phyloP scores from a whole-genome alignment of 2,329 filamentous ascomycete species.

The Ascochyta lentis region DNA sequence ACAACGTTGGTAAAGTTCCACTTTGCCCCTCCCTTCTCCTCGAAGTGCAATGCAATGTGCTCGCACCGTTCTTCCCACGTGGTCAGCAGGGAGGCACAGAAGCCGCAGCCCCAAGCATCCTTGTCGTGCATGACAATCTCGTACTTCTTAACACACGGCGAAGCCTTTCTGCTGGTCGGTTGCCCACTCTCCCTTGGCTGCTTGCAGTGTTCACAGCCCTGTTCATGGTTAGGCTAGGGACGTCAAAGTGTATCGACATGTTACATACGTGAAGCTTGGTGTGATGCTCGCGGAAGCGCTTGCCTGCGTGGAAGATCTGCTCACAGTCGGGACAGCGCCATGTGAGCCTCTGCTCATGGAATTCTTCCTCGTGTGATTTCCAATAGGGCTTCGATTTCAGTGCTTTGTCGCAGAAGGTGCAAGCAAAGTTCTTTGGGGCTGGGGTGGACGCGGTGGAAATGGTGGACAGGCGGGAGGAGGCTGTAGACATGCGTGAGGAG shows the following conservation, averaged over 20 bases:
- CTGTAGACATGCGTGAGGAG: slow-evolving; percentile 47
- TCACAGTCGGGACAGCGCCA: slow-evolving; percentile 73
- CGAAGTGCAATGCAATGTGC: slow-evolving; percentile 72
- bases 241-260: background rate
- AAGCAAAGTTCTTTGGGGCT: slow-evolving; percentile 51
- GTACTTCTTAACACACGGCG: slow-evolving; percentile 49
- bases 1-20: slow-evolving; percentile 75
- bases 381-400: slow-evolving; percentile 74
- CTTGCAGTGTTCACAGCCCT: slow-evolving; percentile 67
- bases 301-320: slow-evolving; percentile 71
- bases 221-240: slow-evolving; percentile 20
- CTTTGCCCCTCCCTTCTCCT: slow-evolving; percentile 66
- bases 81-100: slow-evolving; percentile 68
- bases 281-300: slow-evolving; percentile 72
- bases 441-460: slow-evolving; percentile 42
- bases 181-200: slow-evolving; percentile 63
- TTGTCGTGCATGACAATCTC: slow-evolving; percentile 63
- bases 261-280: slow-evolving; percentile 66
- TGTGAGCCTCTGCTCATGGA: slow-evolving; percentile 72
- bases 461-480: slow-evolving; percentile 47
- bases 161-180: slow-evolving; percentile 62
- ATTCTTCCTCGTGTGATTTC: slow-evolving; percentile 74
- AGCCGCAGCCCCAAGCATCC: slow-evolving; percentile 73
- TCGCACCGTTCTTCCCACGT: slow-evolving; percentile 72
- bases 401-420: slow-evolving; percentile 64